Evolutionary conservation across 106 monocot species (phyloP), one percentile per base, ranked within the genome.

Genomic region (Dendrobium catenatum): DNA sequence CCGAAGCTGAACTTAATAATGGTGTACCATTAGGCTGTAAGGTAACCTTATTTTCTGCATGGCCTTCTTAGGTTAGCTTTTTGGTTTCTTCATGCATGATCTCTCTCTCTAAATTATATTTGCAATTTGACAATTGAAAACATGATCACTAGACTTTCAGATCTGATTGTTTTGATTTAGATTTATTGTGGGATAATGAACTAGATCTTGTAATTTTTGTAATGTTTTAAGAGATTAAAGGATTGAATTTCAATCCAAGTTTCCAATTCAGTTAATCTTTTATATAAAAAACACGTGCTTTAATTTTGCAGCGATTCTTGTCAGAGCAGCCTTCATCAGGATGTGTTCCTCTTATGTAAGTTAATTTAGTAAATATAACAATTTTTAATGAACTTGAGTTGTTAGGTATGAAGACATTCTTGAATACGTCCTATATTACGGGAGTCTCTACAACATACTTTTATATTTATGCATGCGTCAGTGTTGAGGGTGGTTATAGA

Each of bases 21-120:
- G 15, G 67, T 73, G 49, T 81, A 56, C 40, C 82, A 70, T 20
- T 77, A 66, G 84, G 27, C 42, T 72, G 79, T 73, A 88, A 88
- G 93, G 93, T 93, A 88, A 33, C 26, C 44, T 26, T 4, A 10
- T 49, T 2, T 51, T 76, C 9, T 49, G 22, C 42, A 0, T 26
- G 7, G 27, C 49, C 4, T 76, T 49, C 76, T 48, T 76, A 27
- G 24, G 6, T 27, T 42, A 33, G 37, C 70, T 68, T 70, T 33
- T 70, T 37, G 5, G 17, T 37, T 70, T 70, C 37, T 70, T 33
- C 15, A 37, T 70, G 37, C 70, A 37, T 70, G 37, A 2, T 70
- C 13, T 37, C 33, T 68, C 31, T 70, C 33, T 66, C 70, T 0
- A 37, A 29, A 33, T 4, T 70, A 33, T 33, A 70, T 70, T 70